Evolutionary conservation across 176 grass and related monocot species (phyloP), one percentile per base, ranked within the genome.

Genomic region (Eragrostis nindensis): DNA sequence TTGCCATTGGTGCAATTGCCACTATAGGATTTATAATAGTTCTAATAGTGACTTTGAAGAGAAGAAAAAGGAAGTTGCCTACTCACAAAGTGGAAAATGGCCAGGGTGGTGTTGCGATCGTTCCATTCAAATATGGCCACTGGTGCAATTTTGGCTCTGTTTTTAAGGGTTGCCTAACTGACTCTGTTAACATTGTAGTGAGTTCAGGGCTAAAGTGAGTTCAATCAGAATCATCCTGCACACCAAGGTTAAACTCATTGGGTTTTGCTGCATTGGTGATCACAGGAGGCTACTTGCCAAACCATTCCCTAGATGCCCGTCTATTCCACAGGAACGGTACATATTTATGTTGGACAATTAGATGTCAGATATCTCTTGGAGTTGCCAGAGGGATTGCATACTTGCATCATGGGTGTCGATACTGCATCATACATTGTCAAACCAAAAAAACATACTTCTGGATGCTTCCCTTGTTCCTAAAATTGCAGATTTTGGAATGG

Each of bases 91-190:
- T 47, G 29, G 62, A 68, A 3, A 82, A 26, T 65, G 64, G 42
- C 7, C 62, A 60, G 40, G 54, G 86, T 55, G 11, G 8, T 1
- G 18, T 22, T 82, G 5, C 25, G 4, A 16, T 63, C 11, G 80
- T 76, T 89, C 6, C 25, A 12, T 89, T 85, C 70, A 71, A 46
- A 56, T 77, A 85, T 55, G 25, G n/a, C n/a, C n/a, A n/a, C 62
- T 19, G 82, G 85, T 27, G 87, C 36, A 67, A 75, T 25, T 89
- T 84, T 18, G 87, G 87, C 11, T 84, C 75, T 10, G 87, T 89
- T 1, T 84, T 75, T 44, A 89, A 89, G 48, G 87, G 87, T 3
- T 27, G 53, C 18, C 50, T 89, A 42, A 68, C 60, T 42, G 81
- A 69, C 61, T 75, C 75, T 36, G 75, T 43, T 48, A 43, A 12